phyloP scores from a whole-genome alignment of 768 basidiomycete species.

The Tulasnella sp. region DNA sequence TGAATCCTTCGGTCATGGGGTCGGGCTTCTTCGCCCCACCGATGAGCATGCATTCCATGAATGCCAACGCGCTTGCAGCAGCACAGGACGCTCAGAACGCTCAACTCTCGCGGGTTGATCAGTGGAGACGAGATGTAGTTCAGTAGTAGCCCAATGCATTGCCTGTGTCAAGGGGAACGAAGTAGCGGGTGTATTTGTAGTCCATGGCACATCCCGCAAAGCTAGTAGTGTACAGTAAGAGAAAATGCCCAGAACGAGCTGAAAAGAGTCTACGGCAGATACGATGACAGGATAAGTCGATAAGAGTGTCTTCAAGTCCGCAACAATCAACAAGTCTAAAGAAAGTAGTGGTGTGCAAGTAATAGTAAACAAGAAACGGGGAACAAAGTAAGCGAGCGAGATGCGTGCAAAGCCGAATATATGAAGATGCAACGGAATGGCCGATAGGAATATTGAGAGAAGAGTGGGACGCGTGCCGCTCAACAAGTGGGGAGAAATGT shows the following conservation, averaged over 20 bases:
- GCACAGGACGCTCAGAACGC: conserved; percentile 4
- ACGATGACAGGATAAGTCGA: not conserved
- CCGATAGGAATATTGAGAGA: not conserved
- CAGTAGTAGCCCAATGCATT: not conserved
- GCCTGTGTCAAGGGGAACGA: not conserved
- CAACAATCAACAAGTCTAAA: not conserved
- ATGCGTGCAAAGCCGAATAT: not conserved
- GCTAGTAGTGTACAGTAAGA: not conserved
- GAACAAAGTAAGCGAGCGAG: not conserved
- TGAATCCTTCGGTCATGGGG: conserved; percentile 46
- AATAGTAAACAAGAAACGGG: not conserved
- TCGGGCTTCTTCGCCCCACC: conserved; percentile 48
- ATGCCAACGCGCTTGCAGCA: not conserved
- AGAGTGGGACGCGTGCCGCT: not conserved
- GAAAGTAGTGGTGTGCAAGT: not conserved
- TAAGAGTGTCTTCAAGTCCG: not conserved
- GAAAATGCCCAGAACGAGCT: conserved; percentile 16
- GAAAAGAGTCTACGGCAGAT: not conserved
- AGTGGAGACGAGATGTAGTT: conserved; percentile 66
- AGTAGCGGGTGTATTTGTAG: not conserved
- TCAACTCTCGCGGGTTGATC: conserved; percentile 43
- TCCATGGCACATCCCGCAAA: not conserved
- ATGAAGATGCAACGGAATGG: not conserved
- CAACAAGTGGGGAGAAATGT: not conserved
- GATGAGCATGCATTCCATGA: conserved; percentile 25